phyloP scores from a whole-genome alignment of 202 grass and related monocot genomes.

The Elaeis oleifera region DNA sequence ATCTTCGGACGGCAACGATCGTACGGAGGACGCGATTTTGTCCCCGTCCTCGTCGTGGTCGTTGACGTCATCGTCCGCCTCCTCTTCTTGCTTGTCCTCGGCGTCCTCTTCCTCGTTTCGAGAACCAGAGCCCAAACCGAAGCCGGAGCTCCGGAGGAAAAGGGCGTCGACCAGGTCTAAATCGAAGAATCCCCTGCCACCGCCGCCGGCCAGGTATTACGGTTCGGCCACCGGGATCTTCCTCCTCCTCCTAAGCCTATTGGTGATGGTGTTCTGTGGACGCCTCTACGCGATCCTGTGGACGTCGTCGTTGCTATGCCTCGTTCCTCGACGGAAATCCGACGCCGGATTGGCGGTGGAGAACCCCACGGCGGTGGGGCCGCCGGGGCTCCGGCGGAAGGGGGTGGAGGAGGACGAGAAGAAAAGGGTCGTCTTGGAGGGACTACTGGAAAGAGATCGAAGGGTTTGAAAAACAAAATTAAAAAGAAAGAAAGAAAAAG shows the following conservation, averaged over 20 bases:
- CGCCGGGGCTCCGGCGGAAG: background rate
- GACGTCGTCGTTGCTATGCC: slow-evolving; percentile 5
- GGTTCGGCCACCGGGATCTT: background rate
- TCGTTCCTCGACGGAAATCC: background rate
- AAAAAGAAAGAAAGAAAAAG: background rate
- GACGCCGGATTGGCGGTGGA: background rate
- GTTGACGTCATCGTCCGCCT: background rate
- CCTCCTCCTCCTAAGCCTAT: slow-evolving; percentile 1
- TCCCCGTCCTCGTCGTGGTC: background rate
- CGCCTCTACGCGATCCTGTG: slow-evolving; percentile 7
- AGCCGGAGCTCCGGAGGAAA: background rate
- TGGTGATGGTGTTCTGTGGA: slow-evolving; percentile 7
- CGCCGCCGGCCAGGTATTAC: background rate
- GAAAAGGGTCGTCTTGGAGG: background rate
- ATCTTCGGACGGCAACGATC: too few relatives aligned
- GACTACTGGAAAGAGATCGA: background rate
- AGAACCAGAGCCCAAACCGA: background rate
- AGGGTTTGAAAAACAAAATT: background rate
- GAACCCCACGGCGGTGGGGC: background rate
- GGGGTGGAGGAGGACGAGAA: background rate
- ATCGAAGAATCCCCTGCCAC: background rate
- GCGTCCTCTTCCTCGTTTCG: background rate
- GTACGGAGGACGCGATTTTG: too few relatives aligned
- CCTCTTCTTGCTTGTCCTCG: background rate
- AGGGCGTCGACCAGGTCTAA: background rate